Evolutionary conservation across 352 stramenopile genomes (phyloP).

Genomic region (Pythium phragmitis): DNA sequence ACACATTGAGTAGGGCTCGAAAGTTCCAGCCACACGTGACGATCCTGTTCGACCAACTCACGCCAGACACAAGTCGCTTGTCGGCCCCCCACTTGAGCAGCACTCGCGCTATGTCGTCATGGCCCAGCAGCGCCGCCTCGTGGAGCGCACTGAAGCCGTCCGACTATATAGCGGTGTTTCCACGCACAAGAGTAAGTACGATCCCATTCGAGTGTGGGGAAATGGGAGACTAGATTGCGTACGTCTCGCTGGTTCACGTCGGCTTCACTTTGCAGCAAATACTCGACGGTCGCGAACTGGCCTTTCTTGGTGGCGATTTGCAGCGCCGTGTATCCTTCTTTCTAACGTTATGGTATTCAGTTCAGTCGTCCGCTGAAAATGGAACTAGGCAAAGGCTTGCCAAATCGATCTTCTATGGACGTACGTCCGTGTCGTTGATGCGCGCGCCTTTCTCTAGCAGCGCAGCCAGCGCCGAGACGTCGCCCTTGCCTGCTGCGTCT

Average conservation of each 20-base stretch:
- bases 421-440: conserved; percentile 63
- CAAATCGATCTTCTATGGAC: conserved; percentile 12
- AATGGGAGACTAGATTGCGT: background rate
- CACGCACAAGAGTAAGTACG: background rate
- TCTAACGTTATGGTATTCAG: conserved; percentile 25
- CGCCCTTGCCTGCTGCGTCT: conserved; percentile 48
- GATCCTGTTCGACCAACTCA: conserved; percentile 14
- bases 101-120: conserved; percentile 60
- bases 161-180: conserved; percentile 28
- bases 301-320: conserved; percentile 60
- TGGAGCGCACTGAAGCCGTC: conserved; percentile 72
- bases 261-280: conserved; percentile 47
- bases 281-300: conserved; percentile 47
- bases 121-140: conserved; percentile 58
- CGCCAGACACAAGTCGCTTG: conserved; percentile 57
- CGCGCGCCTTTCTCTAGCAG: conserved; percentile 44
- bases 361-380: background rate
- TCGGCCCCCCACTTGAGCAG: conserved; percentile 50
- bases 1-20: background rate
- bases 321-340: conserved; percentile 58
- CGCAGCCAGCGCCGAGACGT: conserved; percentile 33
- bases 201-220: background rate
- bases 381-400: background rate
- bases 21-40: background rate
- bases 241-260: conserved; percentile 70